Base-by-base conservation (phyloP, 345 rosid genomes). In the Aquilaria malaccensis region DNA sequence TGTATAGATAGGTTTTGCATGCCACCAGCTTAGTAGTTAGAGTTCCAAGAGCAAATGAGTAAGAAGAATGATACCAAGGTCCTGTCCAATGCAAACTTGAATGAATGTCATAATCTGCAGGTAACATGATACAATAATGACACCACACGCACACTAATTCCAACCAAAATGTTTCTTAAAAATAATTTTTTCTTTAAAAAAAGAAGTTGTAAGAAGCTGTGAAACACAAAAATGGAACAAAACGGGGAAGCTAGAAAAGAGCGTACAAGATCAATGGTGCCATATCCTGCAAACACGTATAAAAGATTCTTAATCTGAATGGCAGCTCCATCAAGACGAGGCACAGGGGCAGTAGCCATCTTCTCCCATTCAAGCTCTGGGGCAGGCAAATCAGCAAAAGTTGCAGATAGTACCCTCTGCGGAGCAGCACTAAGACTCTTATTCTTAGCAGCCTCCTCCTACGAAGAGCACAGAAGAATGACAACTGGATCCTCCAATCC, bases 271-370 rank as follows among this genome's bases (percentile, higher is more conserved):
- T 94, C 81, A 56, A 90, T 87, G 60, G 85, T 85, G 62, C 95
- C 92, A 60, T 94, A 94, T 55, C 99, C 97, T 46, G 99, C 99
- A 76, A 94, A 94, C 3, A 94, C 99, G 46, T 64, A 94, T 0
- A 94, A 79, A 60, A 72, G 84, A 69, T 90, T 74, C 76, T 71
- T 73, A 48, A 94, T 88, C 85, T 94, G 99, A 59, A 88, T 70
- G 0, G 96, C 95, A 56, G 97, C 96, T 61, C 99, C 97, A 66
- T 88, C 99, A 11, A 94, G 70, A 45, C 97, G 96, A 79, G 97
- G 99, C 50, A 94, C 96, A 32, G 96, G 97, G 0, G 99, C 85
- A 79, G 77, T 29, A 33, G 81, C 59, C 99, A 94, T 94, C 80
- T 86, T 85, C 79, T 88, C 83, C 99, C 97, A 90, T 59, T 86